phyloP scores from a whole-genome alignment of 129 eudicot species.

The Logfia minima region DNA sequence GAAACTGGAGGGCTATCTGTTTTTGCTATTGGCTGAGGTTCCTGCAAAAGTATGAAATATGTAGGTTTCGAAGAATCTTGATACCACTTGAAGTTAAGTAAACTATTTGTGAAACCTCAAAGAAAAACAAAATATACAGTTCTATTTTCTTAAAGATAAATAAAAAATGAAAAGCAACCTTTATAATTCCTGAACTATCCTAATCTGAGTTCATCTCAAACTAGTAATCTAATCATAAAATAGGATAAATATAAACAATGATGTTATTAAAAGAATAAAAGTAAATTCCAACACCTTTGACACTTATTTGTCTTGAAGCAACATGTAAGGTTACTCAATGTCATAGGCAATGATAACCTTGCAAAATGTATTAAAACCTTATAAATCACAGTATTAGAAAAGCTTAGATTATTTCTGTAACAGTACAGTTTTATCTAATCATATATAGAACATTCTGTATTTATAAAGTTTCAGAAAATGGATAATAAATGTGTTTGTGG shows the following conservation, averaged over 20 bases:
- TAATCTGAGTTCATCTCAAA: not conserved
- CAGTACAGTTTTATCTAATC: not conserved
- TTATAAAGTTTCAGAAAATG: not conserved
- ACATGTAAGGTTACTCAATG: not conserved
- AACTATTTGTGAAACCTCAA: not conserved
- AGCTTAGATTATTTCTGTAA: not conserved
- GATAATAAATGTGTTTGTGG: not conserved
- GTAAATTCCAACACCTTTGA: not conserved
- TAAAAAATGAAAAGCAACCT: not conserved
- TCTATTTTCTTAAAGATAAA: not conserved
- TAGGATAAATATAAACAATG: too few relatives aligned
- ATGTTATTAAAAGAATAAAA: too few relatives aligned
- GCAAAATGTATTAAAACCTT: not conserved
- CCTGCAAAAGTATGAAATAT: constrained; percentile 32
- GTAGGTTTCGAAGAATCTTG: not conserved
- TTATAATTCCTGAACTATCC: not conserved
- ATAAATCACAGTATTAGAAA: not conserved
- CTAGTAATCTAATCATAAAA: too few relatives aligned
- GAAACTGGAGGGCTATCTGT: constrained; percentile 73
- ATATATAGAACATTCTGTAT: not conserved
- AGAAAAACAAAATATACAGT: not conserved
- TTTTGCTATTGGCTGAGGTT: constrained; percentile 41
- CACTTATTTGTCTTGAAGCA: not conserved
- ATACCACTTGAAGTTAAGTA: not conserved
- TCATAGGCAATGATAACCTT: not conserved